Conservation (phyloP, 2,329 filamentous ascomycete species). For the Cryphonectria nitschkei region DNA sequence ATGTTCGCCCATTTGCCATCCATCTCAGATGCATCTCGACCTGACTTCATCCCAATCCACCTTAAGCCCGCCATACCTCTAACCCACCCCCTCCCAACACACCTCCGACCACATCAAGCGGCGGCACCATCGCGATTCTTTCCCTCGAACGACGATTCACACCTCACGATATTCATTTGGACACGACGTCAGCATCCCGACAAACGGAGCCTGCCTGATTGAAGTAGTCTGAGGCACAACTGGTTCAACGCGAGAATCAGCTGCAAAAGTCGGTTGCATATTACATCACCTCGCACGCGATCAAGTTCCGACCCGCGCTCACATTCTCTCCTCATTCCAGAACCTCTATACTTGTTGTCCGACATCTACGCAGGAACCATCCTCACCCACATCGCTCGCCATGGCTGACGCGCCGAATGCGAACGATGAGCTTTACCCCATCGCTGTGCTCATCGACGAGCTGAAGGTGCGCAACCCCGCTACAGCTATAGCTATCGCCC, state of each 20-base stretch:
- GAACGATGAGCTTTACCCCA: conserved; percentile 99
- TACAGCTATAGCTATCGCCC: conserved; percentile 3
- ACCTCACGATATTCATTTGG: conserved; percentile 11
- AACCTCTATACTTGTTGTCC: conserved; percentile 13
- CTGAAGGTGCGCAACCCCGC: conserved; percentile 73
- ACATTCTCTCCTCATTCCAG: conserved; percentile 15
- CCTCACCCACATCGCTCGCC: conserved; percentile 47
- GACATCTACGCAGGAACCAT: conserved; percentile 20
- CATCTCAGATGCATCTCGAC: conserved; percentile 24
- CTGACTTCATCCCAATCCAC: conserved; percentile 28
- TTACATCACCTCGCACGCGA: conserved; percentile 30
- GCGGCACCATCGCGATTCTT: conserved; percentile 20
- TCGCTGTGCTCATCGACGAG: conserved; percentile 99
- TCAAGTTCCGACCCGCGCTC: conserved; percentile 24
- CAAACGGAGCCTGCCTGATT: conserved; percentile 18
- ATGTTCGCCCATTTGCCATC: neutral
- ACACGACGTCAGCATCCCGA: conserved; percentile 8
- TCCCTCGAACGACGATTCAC: conserved; percentile 6
- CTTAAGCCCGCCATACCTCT: conserved; percentile 26
- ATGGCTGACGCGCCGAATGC: conserved; percentile 91
- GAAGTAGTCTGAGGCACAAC: conserved; percentile 26
- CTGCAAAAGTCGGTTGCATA: conserved; percentile 30
- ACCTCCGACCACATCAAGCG: conserved; percentile 19
- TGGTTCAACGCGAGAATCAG: conserved; percentile 25
- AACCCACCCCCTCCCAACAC: conserved; percentile 13